Percentiles rank a stretch among this genome's conserved stretches.
These are phyloP conservation scores for Triadica sebifera DNA, from an alignment of 345 rosid species.

Conservation along the genomic window DNA sequence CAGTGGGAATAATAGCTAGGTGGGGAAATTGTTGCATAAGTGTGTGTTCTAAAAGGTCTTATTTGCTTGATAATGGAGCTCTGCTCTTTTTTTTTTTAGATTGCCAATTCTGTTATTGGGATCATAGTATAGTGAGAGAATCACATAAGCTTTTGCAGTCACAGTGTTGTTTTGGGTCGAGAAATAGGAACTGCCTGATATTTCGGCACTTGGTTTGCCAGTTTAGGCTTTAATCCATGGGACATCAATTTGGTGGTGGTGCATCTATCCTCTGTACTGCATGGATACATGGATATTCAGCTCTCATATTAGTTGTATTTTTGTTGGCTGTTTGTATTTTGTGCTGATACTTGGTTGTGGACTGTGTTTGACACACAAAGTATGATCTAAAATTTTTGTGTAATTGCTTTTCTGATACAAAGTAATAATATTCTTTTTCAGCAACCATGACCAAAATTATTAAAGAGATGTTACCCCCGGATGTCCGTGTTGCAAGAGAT, in stretches of 20 bases:
- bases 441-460: constrained; percentile 99
- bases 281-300: neutral
- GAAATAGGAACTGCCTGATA: neutral
- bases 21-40: neutral
- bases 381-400: neutral
- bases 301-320: too few species aligned
- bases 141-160: neutral
- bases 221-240: neutral
- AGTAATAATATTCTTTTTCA: constrained; percentile 29
- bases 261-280: neutral
- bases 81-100: neutral
- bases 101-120: neutral
- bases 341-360: constrained; percentile 8
- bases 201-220: neutral
- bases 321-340: neutral
- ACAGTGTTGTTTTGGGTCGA: neutral
- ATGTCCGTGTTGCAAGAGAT: constrained; percentile 99
- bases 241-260: neutral
- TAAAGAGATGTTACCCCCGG: constrained; percentile 99
- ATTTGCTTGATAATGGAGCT: neutral
- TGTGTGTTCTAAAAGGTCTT: neutral
- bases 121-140: neutral
- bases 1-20: neutral
- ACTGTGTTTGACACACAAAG: neutral
- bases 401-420: constrained; percentile 1